Evolutionary conservation across 1,139 yeast genomes (phyloP), one percentile per base, ranked within the genome.

Genomic region (Nakaseomyces kungkrabaensis): DNA sequence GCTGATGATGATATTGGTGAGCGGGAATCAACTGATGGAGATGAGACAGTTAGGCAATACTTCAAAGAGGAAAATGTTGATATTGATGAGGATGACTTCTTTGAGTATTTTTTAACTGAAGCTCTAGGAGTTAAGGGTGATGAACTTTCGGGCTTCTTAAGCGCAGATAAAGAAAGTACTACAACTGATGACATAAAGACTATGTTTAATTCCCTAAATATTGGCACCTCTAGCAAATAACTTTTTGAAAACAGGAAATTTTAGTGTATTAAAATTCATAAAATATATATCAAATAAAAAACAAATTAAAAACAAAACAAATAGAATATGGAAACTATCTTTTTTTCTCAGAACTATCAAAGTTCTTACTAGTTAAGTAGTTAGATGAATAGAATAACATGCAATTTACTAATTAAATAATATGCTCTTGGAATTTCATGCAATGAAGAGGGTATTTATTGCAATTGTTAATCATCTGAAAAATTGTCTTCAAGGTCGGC

Each of bases 21-120:
- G 17, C 29, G 34, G 10, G 27, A 36, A 11, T 22, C 40, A 5
- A 17, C 34, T 41, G 42, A 38, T 26, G 13, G 17, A 22, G 40
- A 41, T 32, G 27, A 43, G 13, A 51, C 49, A 3, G 62, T 64
- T 1, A 55, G 54, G 43, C 54, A 58, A 37, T 65, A 61, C 37
- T 59, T 70, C 40, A 47, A 57, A 26, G 33, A 49, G 4, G 64
- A 67, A 52, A 69, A 68, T 42, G 65, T 71, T 5, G 74, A 67
- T 46, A 74, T 80, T 11, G 78, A 75, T 57, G 83, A 78, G 52
- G 87, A 82, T 59, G 86, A 80, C 58, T 79, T 81, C 61, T 73
- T 80, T 59, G 85, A 79, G 60, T 79, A 71, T 60, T 76, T 80
- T 59, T 65, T 78, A 34, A 72, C 72, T 49, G 76, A 77, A 38